phyloP scores from a whole-genome alignment of 225 moss, liverwort and hornwort genomes.

The Pleurozium schreberi region DNA sequence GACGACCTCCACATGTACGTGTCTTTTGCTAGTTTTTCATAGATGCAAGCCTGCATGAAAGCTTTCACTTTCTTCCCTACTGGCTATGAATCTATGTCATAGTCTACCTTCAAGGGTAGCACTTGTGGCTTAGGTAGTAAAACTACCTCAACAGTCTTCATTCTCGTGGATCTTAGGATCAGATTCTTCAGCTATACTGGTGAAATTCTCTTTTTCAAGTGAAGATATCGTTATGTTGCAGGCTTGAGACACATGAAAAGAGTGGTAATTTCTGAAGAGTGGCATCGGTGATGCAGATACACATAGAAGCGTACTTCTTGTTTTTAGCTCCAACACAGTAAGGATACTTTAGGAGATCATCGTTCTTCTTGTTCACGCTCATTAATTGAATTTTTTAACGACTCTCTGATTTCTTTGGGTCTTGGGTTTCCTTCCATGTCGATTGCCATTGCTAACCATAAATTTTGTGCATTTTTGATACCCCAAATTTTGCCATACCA shows the following conservation, averaged over 20 bases:
- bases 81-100: not conserved
- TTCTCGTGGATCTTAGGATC: not conserved
- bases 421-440: not conserved
- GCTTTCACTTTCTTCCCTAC: not conserved
- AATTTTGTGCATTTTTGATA: not conserved
- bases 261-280: not conserved
- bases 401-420: not conserved
- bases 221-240: not conserved
- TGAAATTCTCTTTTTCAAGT: not conserved
- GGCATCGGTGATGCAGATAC: not conserved
- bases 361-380: not conserved
- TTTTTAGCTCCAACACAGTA: not conserved
- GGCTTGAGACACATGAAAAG: not conserved
- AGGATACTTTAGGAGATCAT: not conserved
- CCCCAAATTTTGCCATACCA: not conserved
- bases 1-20: not conserved
- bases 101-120: not conserved
- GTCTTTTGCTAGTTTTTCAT: not conserved
- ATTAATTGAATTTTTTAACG: not conserved
- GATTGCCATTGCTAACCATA: not conserved
- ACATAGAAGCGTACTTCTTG: not conserved
- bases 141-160: not conserved
- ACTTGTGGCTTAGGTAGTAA: not conserved
- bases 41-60: not conserved
- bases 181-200: not conserved